Evolutionary conservation across 2,329 filamentous ascomycete genomes (phyloP), one percentile per base, ranked within the genome.

Genomic region (Tricladium varicosporioides): DNA sequence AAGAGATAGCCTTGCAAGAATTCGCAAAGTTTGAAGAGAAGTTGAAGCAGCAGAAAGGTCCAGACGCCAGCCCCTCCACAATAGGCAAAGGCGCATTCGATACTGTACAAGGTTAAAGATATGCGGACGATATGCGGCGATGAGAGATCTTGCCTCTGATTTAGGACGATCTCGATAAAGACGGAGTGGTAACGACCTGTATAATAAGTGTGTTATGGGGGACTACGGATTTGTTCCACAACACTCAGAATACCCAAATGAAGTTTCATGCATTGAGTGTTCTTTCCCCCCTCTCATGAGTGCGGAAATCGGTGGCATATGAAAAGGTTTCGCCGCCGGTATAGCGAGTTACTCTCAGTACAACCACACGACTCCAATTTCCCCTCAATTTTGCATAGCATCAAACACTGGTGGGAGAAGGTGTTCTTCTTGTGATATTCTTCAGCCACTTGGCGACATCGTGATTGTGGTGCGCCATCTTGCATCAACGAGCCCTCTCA

Each of bases 21-120:
- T 97, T 99, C 75, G 90, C 88, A 63, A 94, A 90, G 74, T 97
- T 97, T 70, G 93, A 97, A 73, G 91, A 97, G 77, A 97, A 88
- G 71, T 67, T 90, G 63, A 78, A 78, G 63, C 76, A 81, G 65
- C 81, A 86, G 61, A 82, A 81, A 51, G 65, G 71, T 46, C 48
- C 60, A 27, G 63, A 66, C 56, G 60, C 61, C 15, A 58, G 60
- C 15, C 58, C 65, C 5, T 65, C 64, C 4, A 67, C 62, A 5
- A 44, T 64, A 18, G 63, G 64, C 5, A 67, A 67, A 47, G 65
- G 62, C 10, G 60, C 58, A 40, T 48, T 67, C 19, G 66, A 66
- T 52, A 65, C 64, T 11, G 59, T 64, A 42, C 58, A 63, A 8
- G 61, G 64, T 16, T 65, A 61, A 62, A 2, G 56, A 40, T 48